phyloP scores from a whole-genome alignment of 139 green algal genomes.

The Chlamydomonas urium region DNA sequence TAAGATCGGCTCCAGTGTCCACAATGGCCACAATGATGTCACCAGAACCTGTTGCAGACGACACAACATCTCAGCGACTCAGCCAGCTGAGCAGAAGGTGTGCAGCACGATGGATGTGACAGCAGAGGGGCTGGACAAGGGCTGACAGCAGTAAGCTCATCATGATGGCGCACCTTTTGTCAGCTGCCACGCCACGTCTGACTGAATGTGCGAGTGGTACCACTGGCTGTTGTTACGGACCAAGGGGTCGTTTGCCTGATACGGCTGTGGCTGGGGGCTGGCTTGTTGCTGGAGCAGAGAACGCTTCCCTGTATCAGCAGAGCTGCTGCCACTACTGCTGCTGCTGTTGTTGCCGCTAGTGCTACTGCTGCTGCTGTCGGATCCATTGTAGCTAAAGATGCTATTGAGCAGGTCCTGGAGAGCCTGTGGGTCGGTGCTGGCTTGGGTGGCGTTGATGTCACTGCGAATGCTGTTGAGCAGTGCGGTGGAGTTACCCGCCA shows the following conservation, averaged over 20 bases:
- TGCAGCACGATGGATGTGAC: too few relatives aligned
- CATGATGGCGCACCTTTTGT: neutral
- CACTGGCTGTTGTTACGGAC: neutral
- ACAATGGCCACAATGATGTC: conserved; percentile 64
- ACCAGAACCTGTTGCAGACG: too few relatives aligned
- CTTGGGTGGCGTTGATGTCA: neutral
- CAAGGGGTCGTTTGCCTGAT: conserved; percentile 4
- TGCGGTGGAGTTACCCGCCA: neutral
- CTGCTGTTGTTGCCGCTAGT: neutral
- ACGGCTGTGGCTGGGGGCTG: neutral
- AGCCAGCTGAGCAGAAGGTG: too few relatives aligned
- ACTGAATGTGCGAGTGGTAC: neutral
- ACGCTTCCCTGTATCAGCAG: too few relatives aligned
- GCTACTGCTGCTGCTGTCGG: too few relatives aligned
- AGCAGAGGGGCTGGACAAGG: too few relatives aligned
- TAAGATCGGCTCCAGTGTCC: conserved; percentile 59
- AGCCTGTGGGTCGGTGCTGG: neutral
- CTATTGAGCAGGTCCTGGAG: too few relatives aligned
- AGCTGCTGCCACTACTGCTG: neutral
- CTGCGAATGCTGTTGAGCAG: neutral
- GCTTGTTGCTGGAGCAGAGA: too few relatives aligned
- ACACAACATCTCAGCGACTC: too few relatives aligned
- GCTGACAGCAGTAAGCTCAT: too few relatives aligned
- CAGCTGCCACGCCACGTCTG: conserved; percentile 2
- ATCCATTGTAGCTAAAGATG: too few relatives aligned